Percentiles rank a stretch among this genome's conserved stretches.
phyloP scores from a whole-genome alignment of 257 asterid species.

The Handroanthus guayacan region DNA sequence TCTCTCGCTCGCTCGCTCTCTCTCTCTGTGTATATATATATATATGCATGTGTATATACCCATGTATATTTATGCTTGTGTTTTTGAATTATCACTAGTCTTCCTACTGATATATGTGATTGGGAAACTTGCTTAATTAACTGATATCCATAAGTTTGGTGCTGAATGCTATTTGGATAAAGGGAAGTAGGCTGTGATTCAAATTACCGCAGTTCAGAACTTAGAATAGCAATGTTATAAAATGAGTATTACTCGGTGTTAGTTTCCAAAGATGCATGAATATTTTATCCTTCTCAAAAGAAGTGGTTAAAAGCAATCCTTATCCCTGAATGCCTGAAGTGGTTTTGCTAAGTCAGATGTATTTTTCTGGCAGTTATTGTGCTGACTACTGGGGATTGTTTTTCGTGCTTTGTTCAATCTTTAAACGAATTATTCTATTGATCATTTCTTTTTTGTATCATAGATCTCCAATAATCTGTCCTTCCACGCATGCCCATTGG shows the following conservation, averaged over 20 bases:
- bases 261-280: background rate
- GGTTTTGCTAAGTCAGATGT: background rate
- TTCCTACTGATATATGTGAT: background rate
- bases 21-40: too few relatives aligned
- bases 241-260: background rate
- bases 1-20: too few relatives aligned
- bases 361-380: background rate
- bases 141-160: constrained; percentile 7
- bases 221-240: constrained; percentile 6
- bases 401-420: background rate
- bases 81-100: background rate
- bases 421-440: background rate
- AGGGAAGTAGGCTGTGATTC: background rate
- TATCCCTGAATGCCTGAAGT: background rate
- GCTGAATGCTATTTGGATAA: background rate
- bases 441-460: background rate
- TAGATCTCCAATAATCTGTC: background rate
- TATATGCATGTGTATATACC: background rate
- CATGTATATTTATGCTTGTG: background rate
- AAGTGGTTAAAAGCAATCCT: background rate
- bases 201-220: constrained; percentile 1
- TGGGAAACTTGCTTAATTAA: background rate
- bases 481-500: background rate
- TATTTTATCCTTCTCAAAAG: background rate
- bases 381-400: background rate